Evolutionary conservation across 306 rosid genomes (phyloP), one percentile per base, ranked within the genome.

Genomic region (Cajanus cajan): DNA sequence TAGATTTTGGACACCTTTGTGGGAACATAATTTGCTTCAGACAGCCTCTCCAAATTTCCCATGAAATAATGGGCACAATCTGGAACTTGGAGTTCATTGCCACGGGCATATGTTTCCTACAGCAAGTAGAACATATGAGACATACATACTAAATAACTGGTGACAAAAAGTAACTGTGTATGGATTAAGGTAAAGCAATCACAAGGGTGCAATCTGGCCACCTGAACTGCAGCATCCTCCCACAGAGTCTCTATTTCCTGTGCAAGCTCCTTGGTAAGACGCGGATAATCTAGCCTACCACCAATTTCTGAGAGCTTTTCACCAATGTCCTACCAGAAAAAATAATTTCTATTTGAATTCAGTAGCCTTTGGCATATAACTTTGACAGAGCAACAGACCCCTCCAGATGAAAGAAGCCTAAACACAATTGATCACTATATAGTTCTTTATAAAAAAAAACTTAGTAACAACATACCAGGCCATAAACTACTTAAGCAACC

Each of bases 11-110:
- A 61, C 84, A 91, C 99, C 99, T 96, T 96, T 52, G 99, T 93
- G 62, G 99, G 99, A 80, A 90, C 83, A 78, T 96, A 96, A 88
- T 88, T 88, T 8, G 83, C 74, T 74, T 93, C 98, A 33, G 98
- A 83, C 75, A 96, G 81, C 83, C 98, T 90, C 77, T 90, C 88
- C 75, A 96, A 87, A 88, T 89, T 96, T 82, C 90, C 98, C 96
- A 96, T 93, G 88, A 96, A 93, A 85, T 93, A 96, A 66, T 88
- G 80, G 13, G 99, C 79, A 84, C 99, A 96, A 24, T 96, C 99
- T 43, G 99, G 99, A 93, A 96, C 94, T 85, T 93, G 99, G 77
- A 96, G 94, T 79, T 91, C 98, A 80, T 88, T 93, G 52, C 98
- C 96, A 54, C 96, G 98, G 74, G 88, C 80, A 84, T 86, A 90